A percentile compares a stretch with the other conserved stretches of the same genome.
Evolutionary conservation across 371 early-diverging fungal species (phyloP).

Genomic region (Batrachochytrium dendrobatidis): DNA sequence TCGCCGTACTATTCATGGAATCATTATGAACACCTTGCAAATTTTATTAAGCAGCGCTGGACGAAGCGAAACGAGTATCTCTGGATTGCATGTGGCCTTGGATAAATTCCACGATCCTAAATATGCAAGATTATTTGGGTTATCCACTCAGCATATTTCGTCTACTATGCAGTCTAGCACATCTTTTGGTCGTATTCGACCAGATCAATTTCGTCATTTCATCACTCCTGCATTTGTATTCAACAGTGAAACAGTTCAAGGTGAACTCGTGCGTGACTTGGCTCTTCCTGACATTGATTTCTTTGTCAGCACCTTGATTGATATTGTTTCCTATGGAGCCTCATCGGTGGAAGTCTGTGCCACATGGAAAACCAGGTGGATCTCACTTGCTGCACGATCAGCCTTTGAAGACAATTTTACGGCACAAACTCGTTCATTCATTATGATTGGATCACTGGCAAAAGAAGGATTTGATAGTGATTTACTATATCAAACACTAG

Average conservation of each 20-base stretch:
- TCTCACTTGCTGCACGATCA: constrained; percentile 79
- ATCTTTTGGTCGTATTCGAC: not conserved
- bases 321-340: not conserved
- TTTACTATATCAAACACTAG: constrained; percentile 79
- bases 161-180: no score
- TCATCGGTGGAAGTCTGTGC: not conserved
- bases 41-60: constrained; percentile 57
- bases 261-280: not conserved
- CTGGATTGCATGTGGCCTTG: constrained; percentile 44
- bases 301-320: not conserved
- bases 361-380: constrained; percentile 84
- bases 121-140: constrained; percentile 73
- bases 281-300: not conserved
- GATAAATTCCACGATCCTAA: constrained; percentile 71
- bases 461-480: constrained; percentile 80
- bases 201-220: not conserved
- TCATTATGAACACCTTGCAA: constrained; percentile 84
- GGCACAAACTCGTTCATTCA: constrained; percentile 89
- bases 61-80: not conserved
- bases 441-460: constrained; percentile 80
- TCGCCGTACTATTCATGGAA: constrained; percentile 82
- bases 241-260: not conserved
- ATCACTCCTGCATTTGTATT: not conserved
- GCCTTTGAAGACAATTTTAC: constrained; percentile 92
- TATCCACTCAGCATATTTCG: constrained; percentile 20